Base-by-base conservation (phyloP, 441 rosid species). In the Adansonia grandidieri region DNA sequence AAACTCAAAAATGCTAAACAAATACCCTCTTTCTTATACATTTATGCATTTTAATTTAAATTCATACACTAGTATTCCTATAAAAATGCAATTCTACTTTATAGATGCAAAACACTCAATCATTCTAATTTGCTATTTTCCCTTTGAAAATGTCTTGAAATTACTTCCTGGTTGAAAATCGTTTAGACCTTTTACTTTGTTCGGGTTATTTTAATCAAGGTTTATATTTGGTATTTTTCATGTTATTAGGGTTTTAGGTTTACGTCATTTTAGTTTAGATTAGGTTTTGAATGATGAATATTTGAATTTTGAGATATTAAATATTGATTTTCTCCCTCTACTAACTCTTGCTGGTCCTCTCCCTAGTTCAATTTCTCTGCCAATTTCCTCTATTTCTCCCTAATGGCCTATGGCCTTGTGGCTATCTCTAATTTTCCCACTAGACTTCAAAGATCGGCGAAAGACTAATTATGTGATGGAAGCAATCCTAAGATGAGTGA, bases 1-100 rank as follows among this genome's bases (percentile, higher is more conserved):
- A 50, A 70, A 70, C 13, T 48, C 57, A 70, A 70, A 70, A 70
- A 48, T 56, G 58, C 74, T 48, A 48, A 70, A 50, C 44, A 70
- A 70, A 65, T 9, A 66, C 51, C 11, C 11, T 44, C 28, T 66
- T 68, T 68, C 42, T 48, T 69, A 50, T 50, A 32, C 40, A 47
- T 47, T 62, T 47, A 47, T 69, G 20, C 58, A 69, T 50, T 70
- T 70, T 11, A 70, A 70, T 37, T 48, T 70, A 70, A 70, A 48
- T 14, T 8, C 20, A 0, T 70, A 70, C 60, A 50, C 74, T 24
- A 50, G 42, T 70, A 70, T 24, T 48, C 58, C 42, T 22, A 24
- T 42, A 66, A 13, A 63, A 66, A 17, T 37, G 19, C 71, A 42
- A 42, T 37, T 64, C 69, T 37, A 14, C 69, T 15, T 66, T 17